phyloP scores from a whole-genome alignment of 2,329 filamentous ascomycete genomes.

The Venturia oleaginea region DNA sequence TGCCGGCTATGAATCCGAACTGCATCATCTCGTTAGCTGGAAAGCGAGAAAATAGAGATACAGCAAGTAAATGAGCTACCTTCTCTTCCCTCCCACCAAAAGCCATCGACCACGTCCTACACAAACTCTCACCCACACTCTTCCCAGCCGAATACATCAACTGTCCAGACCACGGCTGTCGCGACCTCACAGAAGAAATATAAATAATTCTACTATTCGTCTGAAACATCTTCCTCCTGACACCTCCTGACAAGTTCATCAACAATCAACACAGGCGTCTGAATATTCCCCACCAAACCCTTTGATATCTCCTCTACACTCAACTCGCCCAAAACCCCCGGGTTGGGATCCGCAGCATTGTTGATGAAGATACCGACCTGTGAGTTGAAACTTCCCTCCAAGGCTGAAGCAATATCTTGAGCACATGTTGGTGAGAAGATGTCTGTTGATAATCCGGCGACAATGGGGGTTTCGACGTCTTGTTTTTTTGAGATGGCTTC shows the following conservation, averaged over 20 bases:
- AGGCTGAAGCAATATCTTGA: constrained; percentile 21
- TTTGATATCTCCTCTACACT: constrained; percentile 21
- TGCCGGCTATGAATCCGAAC: constrained; percentile 29
- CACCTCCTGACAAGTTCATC: constrained; percentile 26
- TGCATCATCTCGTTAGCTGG: constrained; percentile 8
- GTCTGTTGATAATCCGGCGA: constrained; percentile 24
- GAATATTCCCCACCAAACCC: constrained; percentile 28
- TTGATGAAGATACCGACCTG: constrained; percentile 29
- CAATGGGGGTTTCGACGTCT: constrained; percentile 14
- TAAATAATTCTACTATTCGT: constrained; percentile 28
- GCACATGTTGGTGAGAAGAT: constrained; percentile 24
- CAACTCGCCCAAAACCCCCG: constrained; percentile 24
- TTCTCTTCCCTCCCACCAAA: constrained; percentile 29
- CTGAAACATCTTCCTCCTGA: constrained; percentile 25
- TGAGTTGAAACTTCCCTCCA: constrained; percentile 19
- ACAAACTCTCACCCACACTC: constrained; percentile 28
- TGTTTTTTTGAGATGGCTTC: constrained; percentile 17
- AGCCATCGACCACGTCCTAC: constrained; percentile 29
- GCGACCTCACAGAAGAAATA: constrained; percentile 26
- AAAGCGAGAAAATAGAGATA: background rate
- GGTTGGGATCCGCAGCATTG: constrained; percentile 24
- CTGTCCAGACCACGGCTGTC: constrained; percentile 27
- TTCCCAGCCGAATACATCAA: constrained; percentile 29
- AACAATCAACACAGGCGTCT: constrained; percentile 29
- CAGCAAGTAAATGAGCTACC: constrained; percentile 1